Conservation (phyloP, 257 asterid genomes). For the Mitragyna speciosa region DNA sequence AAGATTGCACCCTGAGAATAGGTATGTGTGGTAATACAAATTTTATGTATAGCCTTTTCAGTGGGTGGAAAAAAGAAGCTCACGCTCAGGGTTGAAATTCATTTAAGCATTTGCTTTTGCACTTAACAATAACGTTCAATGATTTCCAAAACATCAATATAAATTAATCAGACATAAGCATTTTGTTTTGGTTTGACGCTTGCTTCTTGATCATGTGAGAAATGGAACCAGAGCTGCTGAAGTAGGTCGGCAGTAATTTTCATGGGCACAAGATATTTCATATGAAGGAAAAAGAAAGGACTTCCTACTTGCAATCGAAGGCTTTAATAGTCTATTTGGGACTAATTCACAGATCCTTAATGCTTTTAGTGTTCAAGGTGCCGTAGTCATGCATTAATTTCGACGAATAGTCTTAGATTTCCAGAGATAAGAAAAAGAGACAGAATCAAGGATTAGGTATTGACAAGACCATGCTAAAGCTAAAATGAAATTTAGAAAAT, state of each 20-base stretch:
- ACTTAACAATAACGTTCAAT: neutral
- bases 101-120: neutral
- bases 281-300: neutral
- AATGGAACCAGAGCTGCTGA: neutral
- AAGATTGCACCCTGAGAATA: no score
- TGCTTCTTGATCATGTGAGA: neutral
- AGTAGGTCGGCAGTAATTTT: neutral
- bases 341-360: neutral
- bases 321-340: neutral
- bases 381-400: neutral
- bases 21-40: no score
- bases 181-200: neutral
- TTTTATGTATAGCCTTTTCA: no score
- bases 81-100: no score
- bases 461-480: neutral
- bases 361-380: no score
- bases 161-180: neutral
- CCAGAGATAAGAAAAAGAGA: neutral
- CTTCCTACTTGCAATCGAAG: neutral
- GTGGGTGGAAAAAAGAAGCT: no score
- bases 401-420: neutral
- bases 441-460: neutral
- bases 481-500: neutral
- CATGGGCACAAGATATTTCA: neutral
- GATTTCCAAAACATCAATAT: neutral